Base-by-base conservation (phyloP, 2,329 filamentous ascomycete genomes). In the Epichloe uncinata region DNA sequence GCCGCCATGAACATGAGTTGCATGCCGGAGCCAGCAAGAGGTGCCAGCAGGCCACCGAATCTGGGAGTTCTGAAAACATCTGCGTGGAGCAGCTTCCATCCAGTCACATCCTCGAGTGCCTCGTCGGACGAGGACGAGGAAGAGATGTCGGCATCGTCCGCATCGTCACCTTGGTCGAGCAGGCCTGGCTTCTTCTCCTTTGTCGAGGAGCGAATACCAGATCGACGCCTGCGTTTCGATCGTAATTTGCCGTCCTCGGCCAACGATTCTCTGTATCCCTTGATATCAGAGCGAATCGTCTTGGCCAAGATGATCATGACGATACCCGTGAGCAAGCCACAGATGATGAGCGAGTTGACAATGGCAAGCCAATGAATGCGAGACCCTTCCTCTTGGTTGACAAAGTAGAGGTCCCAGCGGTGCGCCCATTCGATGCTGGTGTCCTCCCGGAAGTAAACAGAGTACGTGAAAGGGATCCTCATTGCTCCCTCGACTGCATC, bases 341-440 rank as follows among this genome's bases (percentile, higher is more conserved):
- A 87, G 56, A 95, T 93, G 56, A 89, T 83, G 55, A 95, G 67
- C 0, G 87, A 93, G 68, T 94, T 95, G 65, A 93, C 67, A 55
- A 95, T 91, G 36, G 88, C 87, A 50, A 95, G 73, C 86, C 87
- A 94, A 63, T 95, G 88, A 22, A 91, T 87, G 61, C 81, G 82
- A 26, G 79, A 82, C 43, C 85, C 85, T 56, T 91, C 86, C 52
- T 87, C 84, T 61, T 93, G 86, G 63, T 91, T 89, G 52, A 85
- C 85, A 68, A 95, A 94, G 66, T 94, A 95, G 49, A 91, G 70
- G 60, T 94, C 86, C 88, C 89, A 95, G 49, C 88, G 79, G 57
- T 83, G 87, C 50, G 75, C 73, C 89, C 89, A 95, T 55, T 93
- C 87, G 47, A 94, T 72, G 18, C 75, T 79, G 41, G 83, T 78